Evolutionary conservation across 1,284 basidiomycete genomes (phyloP), one percentile per base, ranked within the genome.

Genomic region (Boletus mariae): DNA sequence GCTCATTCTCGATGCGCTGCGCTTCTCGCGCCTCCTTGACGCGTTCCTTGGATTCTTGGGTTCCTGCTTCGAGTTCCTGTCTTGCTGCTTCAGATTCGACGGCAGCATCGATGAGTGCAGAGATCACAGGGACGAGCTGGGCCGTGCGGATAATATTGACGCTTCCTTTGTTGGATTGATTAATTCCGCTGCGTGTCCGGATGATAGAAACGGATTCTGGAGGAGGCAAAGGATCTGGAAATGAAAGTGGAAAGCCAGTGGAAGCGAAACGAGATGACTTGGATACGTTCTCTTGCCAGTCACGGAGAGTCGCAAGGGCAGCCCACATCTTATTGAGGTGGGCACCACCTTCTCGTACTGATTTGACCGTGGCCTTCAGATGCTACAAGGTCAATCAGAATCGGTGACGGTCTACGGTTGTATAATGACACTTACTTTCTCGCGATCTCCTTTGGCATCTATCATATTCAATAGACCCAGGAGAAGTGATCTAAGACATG

Each of bases 81-180:
- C 79, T 77, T n/a, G 85, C 69, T 8, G 64, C 62, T 34, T 74
- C 67, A 6, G 82, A 76, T 38, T 75, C 66, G 9, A 83, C 59
- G 0, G 73, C 75, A 7, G 69, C 68, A 44, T 85, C 75, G 15
- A 85, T 74, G n/a, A 91, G 71, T 2, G 78, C 76, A 3, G 74
- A 58, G 34, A 90, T 61, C 17, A 87, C 75, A 26, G 86, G 86
- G 13, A 90, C 70, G 57, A 90, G 74, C 61, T 90, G 87, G 3
- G 76, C 75, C 0, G 86, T 75, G 45, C 74, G 71, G 6, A 73
- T 68, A 47, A 86, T 70, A 1, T 64, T 65, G 55, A 70, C 72
- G 51, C 75, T 50, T 67, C 74, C 51, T 74, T 74, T 25, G 73
- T 75, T 51, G 61, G 72, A 58, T 66, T 71, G 49, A 65, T 58